A percentile compares a stretch with the other conserved stretches of the same genome.
These are phyloP conservation scores for Trametes sp. DNA, from an alignment of 1,284 basidiomycete genomes.

Conservation along the genomic window DNA sequence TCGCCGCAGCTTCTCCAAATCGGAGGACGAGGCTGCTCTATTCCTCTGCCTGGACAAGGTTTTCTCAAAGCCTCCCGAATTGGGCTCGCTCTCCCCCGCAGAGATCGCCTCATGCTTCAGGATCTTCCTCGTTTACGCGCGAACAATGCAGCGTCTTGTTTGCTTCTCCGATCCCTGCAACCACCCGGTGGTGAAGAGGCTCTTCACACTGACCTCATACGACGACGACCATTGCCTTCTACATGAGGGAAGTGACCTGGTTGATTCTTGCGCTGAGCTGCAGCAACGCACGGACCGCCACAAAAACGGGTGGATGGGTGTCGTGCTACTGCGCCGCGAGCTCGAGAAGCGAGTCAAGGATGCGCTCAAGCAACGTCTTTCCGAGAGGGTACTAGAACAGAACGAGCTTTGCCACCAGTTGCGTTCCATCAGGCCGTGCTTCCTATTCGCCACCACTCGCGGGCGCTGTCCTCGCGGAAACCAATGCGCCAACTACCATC, in stretches of 20 bases:
- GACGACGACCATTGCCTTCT: slow-evolving; percentile 40
- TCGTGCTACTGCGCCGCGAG: slow-evolving; percentile 23
- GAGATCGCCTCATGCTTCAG: slow-evolving; percentile 43
- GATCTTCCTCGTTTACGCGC: slow-evolving; percentile 47
- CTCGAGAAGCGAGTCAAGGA: slow-evolving; percentile 31
- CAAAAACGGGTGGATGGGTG: slow-evolving; percentile 9
- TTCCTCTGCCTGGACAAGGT: slow-evolving; percentile 51
- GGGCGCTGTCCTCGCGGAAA: slow-evolving; percentile 44
- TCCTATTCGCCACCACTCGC: slow-evolving; percentile 42
- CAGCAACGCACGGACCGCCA: neutral
- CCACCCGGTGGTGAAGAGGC: slow-evolving; percentile 35
- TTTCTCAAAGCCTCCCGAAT: slow-evolving; percentile 38
- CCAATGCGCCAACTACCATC: slow-evolving; percentile 50
- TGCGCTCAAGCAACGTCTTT: slow-evolving; percentile 42
- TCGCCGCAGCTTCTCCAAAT: slow-evolving; percentile 37
- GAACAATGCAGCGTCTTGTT: slow-evolving; percentile 43
- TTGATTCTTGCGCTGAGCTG: neutral
- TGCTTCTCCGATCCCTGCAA: slow-evolving; percentile 41
- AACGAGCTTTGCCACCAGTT: slow-evolving; percentile 43
- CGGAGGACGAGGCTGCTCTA: slow-evolving; percentile 42
- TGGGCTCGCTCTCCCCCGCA: slow-evolving; percentile 30
- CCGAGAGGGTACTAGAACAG: slow-evolving; percentile 43
- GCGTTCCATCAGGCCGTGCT: slow-evolving; percentile 49
- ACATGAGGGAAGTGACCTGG: slow-evolving; percentile 33
- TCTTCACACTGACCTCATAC: slow-evolving; percentile 48